Evolutionary conservation across 768 basidiomycete genomes (phyloP), one percentile per base, ranked within the genome.

Genomic region (Nidularia pulvinata): DNA sequence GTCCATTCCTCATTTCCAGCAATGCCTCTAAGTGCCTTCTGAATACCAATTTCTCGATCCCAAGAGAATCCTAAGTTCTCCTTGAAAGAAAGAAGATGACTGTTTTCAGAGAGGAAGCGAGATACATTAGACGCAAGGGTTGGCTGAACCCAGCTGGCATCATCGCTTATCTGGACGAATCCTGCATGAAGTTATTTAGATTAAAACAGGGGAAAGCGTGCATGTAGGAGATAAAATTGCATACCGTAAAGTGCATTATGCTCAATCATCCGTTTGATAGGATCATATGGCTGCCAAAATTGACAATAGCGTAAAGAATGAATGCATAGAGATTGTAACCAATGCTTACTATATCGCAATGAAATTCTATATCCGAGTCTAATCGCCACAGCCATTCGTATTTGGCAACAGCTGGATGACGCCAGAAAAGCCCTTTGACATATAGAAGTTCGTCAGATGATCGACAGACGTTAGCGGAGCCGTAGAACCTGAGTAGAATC

Each of bases 341-440:
- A 13, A 16, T 42, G 57, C 65, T 52, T 44, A 67, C 67, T 16
- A 68, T 51, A 46, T 68, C 67, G 47, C 67, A 68, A 53, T 68
- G 65, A 46, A 68, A 68, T 44, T 64, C 60, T 33, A 68, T 65
- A 51, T 68, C 67, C 16, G 67, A 62, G 51, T 68, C 67, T 3
- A 68, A 56, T 13, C 67, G 53, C 64, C 64, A 68, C 16, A 68
- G 33, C 67, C 67, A 68, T 3, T 68, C 67, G 35, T 66, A 68
- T 42, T 50, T 44, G 30, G 54, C 48, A 4, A 68, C 53, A n/a
- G 64, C 65, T 5, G 65, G 65, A 35, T 68, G 64, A 16, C 57
- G 49, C 65, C 65, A 68, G 50, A 66, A 68, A 55, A 66, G 65
- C 42, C 66, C 66, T 67, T 42, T 16, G 10, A 30, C 11, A 16